Conservation (phyloP, 768 basidiomycete genomes). For the Termitomyces sp. region DNA sequence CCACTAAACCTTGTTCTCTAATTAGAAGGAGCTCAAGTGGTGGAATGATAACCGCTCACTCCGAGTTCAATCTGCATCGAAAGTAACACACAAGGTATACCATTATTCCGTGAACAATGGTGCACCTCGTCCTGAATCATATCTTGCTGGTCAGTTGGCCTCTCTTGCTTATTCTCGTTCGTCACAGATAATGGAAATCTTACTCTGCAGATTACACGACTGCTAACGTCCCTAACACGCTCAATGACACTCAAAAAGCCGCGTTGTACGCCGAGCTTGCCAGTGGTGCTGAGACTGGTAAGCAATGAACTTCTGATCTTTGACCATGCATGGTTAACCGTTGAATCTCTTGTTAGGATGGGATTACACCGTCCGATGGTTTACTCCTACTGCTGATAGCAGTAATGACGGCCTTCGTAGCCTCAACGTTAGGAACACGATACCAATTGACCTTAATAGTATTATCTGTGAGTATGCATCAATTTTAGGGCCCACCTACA, state of each 20-base stretch:
- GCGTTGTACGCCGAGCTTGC: slow-evolving; percentile 86
- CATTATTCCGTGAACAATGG: slow-evolving; percentile 76
- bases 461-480: slow-evolving; percentile 61
- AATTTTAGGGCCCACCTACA: not conserved
- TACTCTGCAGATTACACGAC: slow-evolving; percentile 63
- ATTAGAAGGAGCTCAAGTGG: slow-evolving; percentile 75
- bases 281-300: slow-evolving; percentile 78
- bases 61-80: slow-evolving; percentile 63
- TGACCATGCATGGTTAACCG: too few relatives aligned
- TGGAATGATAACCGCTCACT: slow-evolving; percentile 74
- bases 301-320: slow-evolving; percentile 11
- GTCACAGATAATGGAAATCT: not conserved
- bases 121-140: slow-evolving; percentile 88
- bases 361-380: slow-evolving; percentile 54
- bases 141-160: slow-evolving; percentile 46
- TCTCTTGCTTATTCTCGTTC: not conserved
- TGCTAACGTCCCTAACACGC: slow-evolving; percentile 60
- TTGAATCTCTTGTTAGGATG: slow-evolving; percentile 25
- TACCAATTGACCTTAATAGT: slow-evolving; percentile 80
- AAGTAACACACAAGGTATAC: slow-evolving; percentile 57
- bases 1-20: not conserved
- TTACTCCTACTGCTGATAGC: slow-evolving; percentile 26
- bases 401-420: slow-evolving; percentile 55
- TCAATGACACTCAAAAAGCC: slow-evolving; percentile 55
- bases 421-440: slow-evolving; percentile 61